Base-by-base conservation (phyloP, 116 monocot species). In the Posidonia oceanica region DNA sequence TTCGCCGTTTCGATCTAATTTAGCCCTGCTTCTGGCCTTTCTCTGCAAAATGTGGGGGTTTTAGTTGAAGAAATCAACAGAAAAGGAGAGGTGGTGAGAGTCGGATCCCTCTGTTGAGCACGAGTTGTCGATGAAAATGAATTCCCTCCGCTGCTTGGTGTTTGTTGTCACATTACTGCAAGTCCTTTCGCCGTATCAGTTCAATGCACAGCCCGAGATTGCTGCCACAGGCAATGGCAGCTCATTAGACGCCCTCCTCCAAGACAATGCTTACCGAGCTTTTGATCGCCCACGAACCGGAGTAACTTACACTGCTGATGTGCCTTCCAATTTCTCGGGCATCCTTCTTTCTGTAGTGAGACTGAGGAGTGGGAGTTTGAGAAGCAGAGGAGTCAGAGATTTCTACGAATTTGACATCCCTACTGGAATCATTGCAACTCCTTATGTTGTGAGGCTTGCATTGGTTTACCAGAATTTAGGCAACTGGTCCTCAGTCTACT, bases 381-480 rank as follows among this genome's bases (percentile, higher is more conserved):
- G 77, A 29, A 65, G 16, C 14, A 83, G 79, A 53, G 96, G 96
- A 39, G 52, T 91, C 52, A 2, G 3, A 12, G 68, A 58, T n/a
- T 92, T 80, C 77, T 85, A 86, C 63, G 87, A 91, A 59, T 97
- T 91, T 48, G 55, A 71, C 11, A 79, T 97, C 39, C 92, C 96
- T 4, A 17, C 36, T 1, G 92, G 96, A 23, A 72, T 97, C 14
- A 53, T 87, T 42, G 82, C 77, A 39, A 80, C 63, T 23, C 96
- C 96, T 2, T 87, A 89, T 69, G 88, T 87, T n/a, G 67, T 74
- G 40, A 83, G 96, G 75, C 81, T 97, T 36, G 89, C 83, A 17
- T 71, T 97, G 62, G 96, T 97, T 63, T 97, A 97, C 66, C 92
- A 97, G 52, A 87, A 97, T 64, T 66, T 97, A 41, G 87, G 87